Conservation (phyloP, 345 rosid genomes). For the Citrus unshiu region DNA sequence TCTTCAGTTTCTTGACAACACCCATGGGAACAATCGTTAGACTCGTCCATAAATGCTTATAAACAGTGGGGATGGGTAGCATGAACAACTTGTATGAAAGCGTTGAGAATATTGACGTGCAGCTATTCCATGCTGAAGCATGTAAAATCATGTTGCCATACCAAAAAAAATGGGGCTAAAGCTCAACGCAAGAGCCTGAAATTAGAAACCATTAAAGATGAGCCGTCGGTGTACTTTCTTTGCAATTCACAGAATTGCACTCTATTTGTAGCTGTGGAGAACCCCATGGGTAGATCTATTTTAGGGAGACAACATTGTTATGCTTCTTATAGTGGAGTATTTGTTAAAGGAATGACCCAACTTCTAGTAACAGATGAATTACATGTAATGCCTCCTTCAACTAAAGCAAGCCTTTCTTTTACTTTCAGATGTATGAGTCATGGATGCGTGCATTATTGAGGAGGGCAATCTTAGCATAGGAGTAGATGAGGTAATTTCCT, state of each 20-base stretch:
- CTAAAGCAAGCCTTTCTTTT: not conserved
- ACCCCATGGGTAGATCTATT: not conserved
- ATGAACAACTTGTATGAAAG: conserved; percentile 24
- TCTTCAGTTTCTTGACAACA: conserved; percentile 26
- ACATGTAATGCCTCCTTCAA: conserved; percentile 9
- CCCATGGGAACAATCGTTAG: conserved; percentile 15
- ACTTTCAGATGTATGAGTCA: conserved; percentile 14
- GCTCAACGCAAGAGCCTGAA: conserved; percentile 11
- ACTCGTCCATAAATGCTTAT: not conserved
- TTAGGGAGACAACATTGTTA: not conserved
- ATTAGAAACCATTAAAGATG: not conserved
- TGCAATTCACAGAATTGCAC: not conserved
- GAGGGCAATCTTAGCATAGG: not conserved
- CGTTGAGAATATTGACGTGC: conserved; percentile 11
- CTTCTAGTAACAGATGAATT: conserved; percentile 14
- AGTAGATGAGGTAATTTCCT: conserved; percentile 10
- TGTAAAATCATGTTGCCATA: conserved; percentile 17
- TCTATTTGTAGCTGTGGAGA: conserved; percentile 5
- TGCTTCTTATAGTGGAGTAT: conserved; percentile 4
- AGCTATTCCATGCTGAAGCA: not conserved
- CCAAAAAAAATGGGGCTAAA: conserved; percentile 11
- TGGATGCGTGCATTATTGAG: conserved; percentile 3
- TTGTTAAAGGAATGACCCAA: conserved; percentile 8
- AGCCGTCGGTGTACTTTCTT: not conserved
- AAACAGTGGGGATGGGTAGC: not conserved